A percentile compares a stretch with the other conserved stretches of the same genome.
These are phyloP conservation scores for Pythium apleroticum DNA, from an alignment of 352 stramenopile genomes.

Conservation along the genomic window DNA sequence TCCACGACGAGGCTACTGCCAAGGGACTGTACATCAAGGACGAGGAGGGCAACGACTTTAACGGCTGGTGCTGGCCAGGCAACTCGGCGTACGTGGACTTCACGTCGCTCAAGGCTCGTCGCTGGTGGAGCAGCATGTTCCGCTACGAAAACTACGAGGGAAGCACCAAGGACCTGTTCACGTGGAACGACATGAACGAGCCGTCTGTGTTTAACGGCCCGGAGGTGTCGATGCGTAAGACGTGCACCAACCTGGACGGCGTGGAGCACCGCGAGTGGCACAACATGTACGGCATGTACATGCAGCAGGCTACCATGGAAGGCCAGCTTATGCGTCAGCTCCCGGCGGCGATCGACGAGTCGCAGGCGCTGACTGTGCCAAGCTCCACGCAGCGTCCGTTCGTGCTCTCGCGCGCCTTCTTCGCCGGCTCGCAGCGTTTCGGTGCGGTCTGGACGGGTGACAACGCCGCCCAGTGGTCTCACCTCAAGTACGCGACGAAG, in stretches of 20 bases:
- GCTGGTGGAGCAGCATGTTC: conserved; percentile 97
- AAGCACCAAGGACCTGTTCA: conserved; percentile 93
- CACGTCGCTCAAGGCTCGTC: conserved; percentile 89
- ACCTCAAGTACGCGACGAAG: conserved; percentile 94
- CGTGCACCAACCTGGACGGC: conserved; percentile 88
- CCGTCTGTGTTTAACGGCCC: conserved; percentile 99
- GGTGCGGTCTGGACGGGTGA: conserved; percentile 99
- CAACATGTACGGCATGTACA: conserved; percentile 99
- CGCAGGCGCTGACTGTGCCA: conserved; percentile 44
- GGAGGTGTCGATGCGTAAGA: conserved; percentile 98
- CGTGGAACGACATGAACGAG: conserved; percentile 99
- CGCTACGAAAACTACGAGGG: conserved; percentile 93
- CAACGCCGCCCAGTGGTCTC: conserved; percentile 95
- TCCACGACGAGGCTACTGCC: conserved; percentile 80
- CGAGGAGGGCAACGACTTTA: conserved; percentile 95
- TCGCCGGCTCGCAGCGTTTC: conserved; percentile 96
- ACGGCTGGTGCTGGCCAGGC: conserved; percentile 99
- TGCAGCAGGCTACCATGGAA: conserved; percentile 96
- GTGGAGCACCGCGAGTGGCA: conserved; percentile 99
- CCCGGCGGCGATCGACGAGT: conserved; percentile 25
- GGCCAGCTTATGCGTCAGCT: conserved; percentile 85
- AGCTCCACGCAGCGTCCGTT: conserved; percentile 91
- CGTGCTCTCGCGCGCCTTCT: conserved; percentile 97
- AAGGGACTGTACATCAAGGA: conserved; percentile 97
- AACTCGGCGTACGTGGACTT: conserved; percentile 99